Conservation (phyloP, 2,329 filamentous ascomycete genomes). For the Chaetothyriales sp. region DNA sequence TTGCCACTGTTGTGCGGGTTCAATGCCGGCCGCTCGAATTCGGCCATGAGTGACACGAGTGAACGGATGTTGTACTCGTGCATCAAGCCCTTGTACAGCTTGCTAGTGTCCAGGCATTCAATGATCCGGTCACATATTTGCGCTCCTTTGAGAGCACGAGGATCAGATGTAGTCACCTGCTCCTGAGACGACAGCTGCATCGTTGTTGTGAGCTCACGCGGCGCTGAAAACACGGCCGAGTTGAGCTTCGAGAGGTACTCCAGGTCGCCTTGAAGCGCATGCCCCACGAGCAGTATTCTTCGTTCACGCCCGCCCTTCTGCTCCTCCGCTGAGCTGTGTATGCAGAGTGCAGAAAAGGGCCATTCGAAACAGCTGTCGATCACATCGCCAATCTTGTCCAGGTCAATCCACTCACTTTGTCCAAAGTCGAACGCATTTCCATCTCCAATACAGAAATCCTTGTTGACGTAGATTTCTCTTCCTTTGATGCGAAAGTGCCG, state of each 20-base stretch:
- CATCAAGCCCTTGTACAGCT: slow-evolving; percentile 41
- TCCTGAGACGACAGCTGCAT: slow-evolving; percentile 4
- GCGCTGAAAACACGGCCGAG: slow-evolving; percentile 37
- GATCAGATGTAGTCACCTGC: neutral
- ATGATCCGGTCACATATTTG: slow-evolving; percentile 36
- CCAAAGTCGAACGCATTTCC: slow-evolving; percentile 63
- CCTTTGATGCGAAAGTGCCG: slow-evolving; percentile 68
- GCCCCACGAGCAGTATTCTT: slow-evolving; percentile 63
- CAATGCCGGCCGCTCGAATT: slow-evolving; percentile 47
- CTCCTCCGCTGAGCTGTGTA: slow-evolving; percentile 5
- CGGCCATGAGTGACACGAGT: slow-evolving; percentile 46
- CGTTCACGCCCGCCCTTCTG: slow-evolving; percentile 25
- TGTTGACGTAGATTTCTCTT: slow-evolving; percentile 50
- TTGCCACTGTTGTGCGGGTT: slow-evolving; percentile 79
- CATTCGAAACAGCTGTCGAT: slow-evolving; percentile 42
- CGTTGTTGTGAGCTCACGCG: neutral
- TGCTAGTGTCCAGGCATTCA: slow-evolving; percentile 57
- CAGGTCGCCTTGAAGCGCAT: slow-evolving; percentile 55
- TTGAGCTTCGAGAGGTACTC: slow-evolving; percentile 50
- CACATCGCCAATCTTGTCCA: slow-evolving; percentile 29
- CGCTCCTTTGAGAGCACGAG: slow-evolving; percentile 1
- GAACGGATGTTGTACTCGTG: slow-evolving; percentile 38
- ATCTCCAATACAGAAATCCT: slow-evolving; percentile 53
- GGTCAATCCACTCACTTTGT: slow-evolving; percentile 38
- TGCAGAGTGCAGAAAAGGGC: slow-evolving; percentile 34